Evolutionary conservation across 106 monocot genomes (phyloP).

Genomic region (Dendrobium huoshanense): DNA sequence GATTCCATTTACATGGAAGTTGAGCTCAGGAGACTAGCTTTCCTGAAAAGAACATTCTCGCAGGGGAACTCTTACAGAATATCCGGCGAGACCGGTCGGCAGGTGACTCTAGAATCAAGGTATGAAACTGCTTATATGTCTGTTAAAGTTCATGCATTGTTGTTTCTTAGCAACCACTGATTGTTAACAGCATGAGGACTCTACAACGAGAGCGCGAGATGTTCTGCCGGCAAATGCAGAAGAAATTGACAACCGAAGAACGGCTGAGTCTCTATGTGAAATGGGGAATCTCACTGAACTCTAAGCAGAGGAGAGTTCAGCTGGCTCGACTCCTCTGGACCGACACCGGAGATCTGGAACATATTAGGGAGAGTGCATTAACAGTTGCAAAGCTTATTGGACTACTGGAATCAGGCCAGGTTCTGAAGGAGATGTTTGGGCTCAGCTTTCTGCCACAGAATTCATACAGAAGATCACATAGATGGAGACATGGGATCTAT

Average conservation of each 20-base stretch:
- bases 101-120: slow-evolving; percentile 44
- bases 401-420: slow-evolving; percentile 46
- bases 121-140: not conserved
- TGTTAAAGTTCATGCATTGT: not conserved
- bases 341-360: slow-evolving; percentile 48
- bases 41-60: slow-evolving; percentile 47
- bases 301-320: slow-evolving; percentile 80
- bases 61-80: slow-evolving; percentile 16
- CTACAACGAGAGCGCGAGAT: slow-evolving; percentile 73
- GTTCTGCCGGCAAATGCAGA: slow-evolving; percentile 69
- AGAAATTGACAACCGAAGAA: slow-evolving; percentile 40
- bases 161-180: not conserved
- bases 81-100: slow-evolving; percentile 15
- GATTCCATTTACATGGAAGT: slow-evolving; percentile 99
- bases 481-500: slow-evolving; percentile 49
- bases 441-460: slow-evolving; percentile 67
- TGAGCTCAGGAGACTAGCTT: slow-evolving; percentile 80
- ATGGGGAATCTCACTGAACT: slow-evolving; percentile 80
- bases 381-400: slow-evolving; percentile 77
- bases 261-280: slow-evolving; percentile 71
- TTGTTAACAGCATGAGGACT: slow-evolving; percentile 31
- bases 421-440: slow-evolving; percentile 91
- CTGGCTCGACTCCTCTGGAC: slow-evolving; percentile 63
- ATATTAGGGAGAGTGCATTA: slow-evolving; percentile 75
- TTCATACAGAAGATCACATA: slow-evolving; percentile 32